Evolutionary conservation across 2,329 filamentous ascomycete species (phyloP).

Genomic region (Fonsecaea pedrosoi): DNA sequence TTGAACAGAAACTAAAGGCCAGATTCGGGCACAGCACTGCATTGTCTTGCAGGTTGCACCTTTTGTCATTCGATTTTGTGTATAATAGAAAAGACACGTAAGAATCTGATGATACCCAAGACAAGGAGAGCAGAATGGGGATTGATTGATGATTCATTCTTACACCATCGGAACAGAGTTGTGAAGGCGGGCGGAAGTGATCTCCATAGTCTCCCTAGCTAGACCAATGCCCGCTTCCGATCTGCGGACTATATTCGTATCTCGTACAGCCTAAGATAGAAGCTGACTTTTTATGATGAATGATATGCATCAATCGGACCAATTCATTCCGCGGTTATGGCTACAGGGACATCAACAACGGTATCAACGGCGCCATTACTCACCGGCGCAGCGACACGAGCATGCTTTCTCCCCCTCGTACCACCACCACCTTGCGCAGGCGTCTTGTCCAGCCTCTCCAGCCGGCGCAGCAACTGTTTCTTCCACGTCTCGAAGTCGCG

Average conservation of each 20-base stretch:
- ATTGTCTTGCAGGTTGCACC: neutral
- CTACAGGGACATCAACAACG: neutral
- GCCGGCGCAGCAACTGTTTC: slow-evolving; percentile 48
- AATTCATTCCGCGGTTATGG: neutral
- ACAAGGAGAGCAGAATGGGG: too few relatives aligned
- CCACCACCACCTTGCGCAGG: slow-evolving; percentile 32
- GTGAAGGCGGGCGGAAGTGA: too few relatives aligned
- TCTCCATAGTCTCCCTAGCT: too few relatives aligned
- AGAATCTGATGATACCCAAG: slow-evolving; percentile 5
- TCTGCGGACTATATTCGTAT: too few relatives aligned
- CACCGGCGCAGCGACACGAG: slow-evolving; percentile 1
- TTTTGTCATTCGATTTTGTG: neutral
- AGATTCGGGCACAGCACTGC: neutral
- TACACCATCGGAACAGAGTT: too few relatives aligned
- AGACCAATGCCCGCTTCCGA: too few relatives aligned
- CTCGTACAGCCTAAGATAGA: too few relatives aligned
- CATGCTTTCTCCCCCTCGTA: slow-evolving; percentile 2
- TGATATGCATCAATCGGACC: too few relatives aligned
- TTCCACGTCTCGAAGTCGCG: slow-evolving; percentile 55
- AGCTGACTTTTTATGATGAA: too few relatives aligned
- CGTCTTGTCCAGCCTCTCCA: slow-evolving; percentile 45
- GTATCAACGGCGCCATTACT: neutral
- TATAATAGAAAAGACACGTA: neutral
- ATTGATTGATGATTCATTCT: too few relatives aligned
- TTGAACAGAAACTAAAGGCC: neutral